Evolutionary conservation across 2,329 filamentous ascomycete genomes (phyloP), one percentile per base, ranked within the genome.

Genomic region (Apiospora kogelbergensis): DNA sequence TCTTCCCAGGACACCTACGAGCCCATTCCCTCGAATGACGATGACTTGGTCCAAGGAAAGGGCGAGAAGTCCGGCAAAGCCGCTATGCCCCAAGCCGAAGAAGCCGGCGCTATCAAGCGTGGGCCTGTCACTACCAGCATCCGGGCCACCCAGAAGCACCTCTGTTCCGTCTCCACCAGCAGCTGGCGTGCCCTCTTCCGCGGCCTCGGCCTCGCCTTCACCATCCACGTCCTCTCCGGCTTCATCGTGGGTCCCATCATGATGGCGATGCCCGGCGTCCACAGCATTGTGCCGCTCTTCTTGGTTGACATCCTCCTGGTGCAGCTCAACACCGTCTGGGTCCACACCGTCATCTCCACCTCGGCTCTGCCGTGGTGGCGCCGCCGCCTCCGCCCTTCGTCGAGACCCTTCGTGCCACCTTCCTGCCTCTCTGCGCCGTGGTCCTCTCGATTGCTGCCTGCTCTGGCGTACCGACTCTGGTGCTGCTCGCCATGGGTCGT

Each of bases 321-420:
- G 46, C 91, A 91, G 75, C 80, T 95, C 69, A 87, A 89, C 78
- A 88, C 95, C 73, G 87, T 89, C 67, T 97, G 94, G 94, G 93
- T 94, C 4, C 94, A 97, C 79, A 90, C 93, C 75, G 89, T 97
- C 78, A 94, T 98, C 77, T 90, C 93, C 1, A 88, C 90, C 6
- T 90, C 87, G 69, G 77, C 84, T 63, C 86, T 88, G 78, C 82
- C 82, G 73, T 94, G 91, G 84, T 92, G 87, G 81, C 83, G 85
- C 75, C 91, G 93, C 69, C 86, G 97, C 66, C n/a, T n/a, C 90
- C 92, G 17, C 81, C 89, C 63, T 88, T 90, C 78, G 84, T 84
- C 73, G 84, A 84, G 76, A 85, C 88, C 66, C 91, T 91, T 82
- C 85, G 88, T 75, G 89, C 92, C 69, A 90, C 94, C 71, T 90